A percentile compares a stretch with the other conserved stretches of the same genome.
These are phyloP conservation scores for Metschnikowia borealis DNA, from an alignment of 805 yeast species.

Conservation along the genomic window DNA sequence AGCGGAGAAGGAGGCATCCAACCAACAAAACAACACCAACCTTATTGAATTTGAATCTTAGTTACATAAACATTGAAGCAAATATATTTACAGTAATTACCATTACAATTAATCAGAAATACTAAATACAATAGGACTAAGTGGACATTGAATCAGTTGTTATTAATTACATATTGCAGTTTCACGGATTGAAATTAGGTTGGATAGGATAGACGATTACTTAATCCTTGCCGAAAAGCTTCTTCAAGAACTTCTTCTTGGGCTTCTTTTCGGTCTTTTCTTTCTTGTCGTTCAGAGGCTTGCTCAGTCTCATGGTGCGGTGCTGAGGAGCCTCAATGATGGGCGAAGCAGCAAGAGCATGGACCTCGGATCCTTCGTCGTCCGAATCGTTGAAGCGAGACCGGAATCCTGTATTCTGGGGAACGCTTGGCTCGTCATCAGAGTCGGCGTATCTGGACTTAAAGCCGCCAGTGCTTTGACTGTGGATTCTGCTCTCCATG, in stretches of 20 bases:
- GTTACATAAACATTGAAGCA: not conserved
- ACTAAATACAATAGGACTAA: no score
- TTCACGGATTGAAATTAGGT: not conserved
- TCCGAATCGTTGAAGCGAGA: conserved; percentile 31
- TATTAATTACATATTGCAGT: no score
- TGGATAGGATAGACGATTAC: not conserved
- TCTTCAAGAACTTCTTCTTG: conserved; percentile 35
- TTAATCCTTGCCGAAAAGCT: conserved; percentile 34
- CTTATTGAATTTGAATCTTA: conserved; percentile 45
- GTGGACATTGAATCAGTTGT: no score
- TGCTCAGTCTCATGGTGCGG: conserved; percentile 12
- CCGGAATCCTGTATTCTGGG: conserved; percentile 16
- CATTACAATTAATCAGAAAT: no score
- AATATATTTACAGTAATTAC: no score
- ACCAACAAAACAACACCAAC: conserved; percentile 18
- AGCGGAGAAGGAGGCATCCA: conserved; percentile 16
- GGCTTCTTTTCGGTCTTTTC: conserved; percentile 19
- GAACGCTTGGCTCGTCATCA: conserved; percentile 46
- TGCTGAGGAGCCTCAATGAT: conserved; percentile 9
- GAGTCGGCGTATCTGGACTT: conserved; percentile 61
- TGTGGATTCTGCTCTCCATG: not conserved
- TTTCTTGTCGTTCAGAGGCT: conserved; percentile 6
- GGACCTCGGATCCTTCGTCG: conserved; percentile 18
- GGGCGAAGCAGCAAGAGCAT: conserved; percentile 1
- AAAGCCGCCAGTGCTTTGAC: conserved; percentile 19